Evolutionary conservation across 2,329 filamentous ascomycete species (phyloP), one percentile per base, ranked within the genome.

Genomic region (Coniochaeta sp.): DNA sequence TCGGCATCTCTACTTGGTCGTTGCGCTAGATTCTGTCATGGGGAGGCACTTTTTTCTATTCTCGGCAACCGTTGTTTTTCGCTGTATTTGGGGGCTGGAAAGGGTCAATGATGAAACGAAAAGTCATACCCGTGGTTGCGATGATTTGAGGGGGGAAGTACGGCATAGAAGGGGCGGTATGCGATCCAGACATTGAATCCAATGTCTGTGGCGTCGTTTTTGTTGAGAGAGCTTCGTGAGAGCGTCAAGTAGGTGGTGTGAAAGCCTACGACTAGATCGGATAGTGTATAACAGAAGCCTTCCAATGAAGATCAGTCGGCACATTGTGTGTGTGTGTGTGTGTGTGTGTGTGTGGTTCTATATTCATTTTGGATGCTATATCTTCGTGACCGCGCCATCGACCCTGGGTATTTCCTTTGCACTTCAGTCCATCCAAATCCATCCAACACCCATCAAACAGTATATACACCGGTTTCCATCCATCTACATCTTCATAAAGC

Each of bases 401-500:
- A 7, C 34, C 10, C 14, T 7, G 52, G 54, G 54, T 56, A 56
- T 56, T 28, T 34, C 54, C 54, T 56, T 56, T 55, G 5, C 28
- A n/a, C 30, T 17, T 56, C 12, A 10, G 24, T 26, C 30, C 30
- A 17, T 36, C 17, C 24, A 26, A 36, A n/a, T n/a, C 1, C 42
- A 34, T 34, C 42, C 16, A 32, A 42, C 5, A 42, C 8, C 26
- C 34, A 7, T 36, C 10, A 36, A 36, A 12, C n/a, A n/a, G 14
- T 36, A 36, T 12, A 36, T 14, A 36, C 34, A 12, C 34, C 34
- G 34, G 12, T 12, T 3, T 36, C 38, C 30, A 17, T 40, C 9
- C 6, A 55, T 9, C 16, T 57, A 40, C 17, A 8, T 55, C 36
- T 56, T 88, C 64, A 79, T 81, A 72, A 97, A 96, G 70, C 90